phyloP scores from a whole-genome alignment of 2,329 filamentous ascomycete genomes.

The Cladophialophora chaetospira region DNA sequence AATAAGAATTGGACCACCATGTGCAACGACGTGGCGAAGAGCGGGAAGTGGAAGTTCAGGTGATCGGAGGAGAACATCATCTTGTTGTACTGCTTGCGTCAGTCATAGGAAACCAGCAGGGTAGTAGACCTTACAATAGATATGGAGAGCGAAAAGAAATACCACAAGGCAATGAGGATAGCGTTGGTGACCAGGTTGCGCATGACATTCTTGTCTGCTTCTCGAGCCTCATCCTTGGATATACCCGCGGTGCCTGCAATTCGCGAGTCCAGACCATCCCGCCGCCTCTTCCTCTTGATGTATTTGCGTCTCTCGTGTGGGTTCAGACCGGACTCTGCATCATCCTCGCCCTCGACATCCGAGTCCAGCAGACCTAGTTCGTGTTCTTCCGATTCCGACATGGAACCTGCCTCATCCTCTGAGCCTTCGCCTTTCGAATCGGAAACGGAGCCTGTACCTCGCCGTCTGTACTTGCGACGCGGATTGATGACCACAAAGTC shows the following conservation, averaged over 20 bases:
- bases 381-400: conserved; percentile 55
- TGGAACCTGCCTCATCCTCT: conserved; percentile 37
- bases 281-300: conserved; percentile 66
- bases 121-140: conserved; percentile 69
- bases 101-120: conserved; percentile 11
- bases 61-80: conserved; percentile 91
- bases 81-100: conserved; percentile 81
- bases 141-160: conserved; percentile 87
- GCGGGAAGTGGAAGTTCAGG: conserved; percentile 87
- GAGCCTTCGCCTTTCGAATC: conserved; percentile 25
- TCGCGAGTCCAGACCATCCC: conserved; percentile 69
- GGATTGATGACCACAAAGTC: conserved; percentile 27
- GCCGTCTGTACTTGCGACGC: conserved; percentile 32
- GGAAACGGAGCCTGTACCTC: conserved; percentile 31
- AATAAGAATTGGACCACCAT: conserved; percentile 93
- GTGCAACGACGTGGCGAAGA: conserved; percentile 93
- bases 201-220: conserved; percentile 74
- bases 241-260: conserved; percentile 59
- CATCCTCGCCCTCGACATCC: conserved; percentile 77
- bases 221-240: conserved; percentile 67
- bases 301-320: conserved; percentile 69
- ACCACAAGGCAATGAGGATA: conserved; percentile 85
- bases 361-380: conserved; percentile 62
- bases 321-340: conserved; percentile 88
- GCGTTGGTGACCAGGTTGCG: conserved; percentile 71